These are phyloP conservation scores for Chenopodium berlandieri DNA, from an alignment of 148 eudicot genomes.

Conservation along the genomic window DNA sequence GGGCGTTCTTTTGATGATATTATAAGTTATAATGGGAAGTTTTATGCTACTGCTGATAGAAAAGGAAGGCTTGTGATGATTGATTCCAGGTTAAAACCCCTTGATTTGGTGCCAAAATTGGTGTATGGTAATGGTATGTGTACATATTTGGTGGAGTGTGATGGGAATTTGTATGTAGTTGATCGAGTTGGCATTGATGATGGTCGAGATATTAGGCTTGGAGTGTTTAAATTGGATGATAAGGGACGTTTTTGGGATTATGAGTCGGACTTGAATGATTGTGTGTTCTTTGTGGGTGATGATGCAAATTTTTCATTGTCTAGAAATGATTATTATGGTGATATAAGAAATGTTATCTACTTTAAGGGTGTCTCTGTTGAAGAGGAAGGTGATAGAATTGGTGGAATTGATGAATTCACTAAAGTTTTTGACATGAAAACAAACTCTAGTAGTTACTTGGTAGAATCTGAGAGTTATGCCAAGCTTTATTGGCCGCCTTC, in stretches of 20 bases:
- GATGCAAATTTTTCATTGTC: slow-evolving; percentile 5
- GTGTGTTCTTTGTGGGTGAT: slow-evolving; percentile 13
- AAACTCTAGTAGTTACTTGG: neutral
- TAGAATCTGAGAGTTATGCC: neutral
- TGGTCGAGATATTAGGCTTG: neutral
- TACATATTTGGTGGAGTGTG: slow-evolving; percentile 19
- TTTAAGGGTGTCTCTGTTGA: neutral
- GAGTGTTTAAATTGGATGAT: slow-evolving; percentile 30
- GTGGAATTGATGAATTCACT: neutral
- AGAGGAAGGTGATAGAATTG: neutral
- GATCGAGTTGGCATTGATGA: neutral
- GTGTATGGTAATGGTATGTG: slow-evolving; percentile 15
- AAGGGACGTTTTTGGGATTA: slow-evolving; percentile 33
- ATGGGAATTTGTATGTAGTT: slow-evolving; percentile 20
- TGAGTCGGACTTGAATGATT: slow-evolving; percentile 17
- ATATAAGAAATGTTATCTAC: neutral
- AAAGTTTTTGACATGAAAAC: neutral
- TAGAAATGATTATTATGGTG: neutral
- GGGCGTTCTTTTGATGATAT: slow-evolving; percentile 17
- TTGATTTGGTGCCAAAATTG: slow-evolving; percentile 15
- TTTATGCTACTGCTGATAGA: slow-evolving; percentile 24
- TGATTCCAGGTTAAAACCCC: slow-evolving; percentile 16
- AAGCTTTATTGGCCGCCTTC: neutral
- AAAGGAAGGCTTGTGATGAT: slow-evolving; percentile 26
- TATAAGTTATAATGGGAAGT: slow-evolving; percentile 11